Evolutionary conservation across 2,329 filamentous ascomycete species (phyloP).

Genomic region (Exophiala aquamarina): DNA sequence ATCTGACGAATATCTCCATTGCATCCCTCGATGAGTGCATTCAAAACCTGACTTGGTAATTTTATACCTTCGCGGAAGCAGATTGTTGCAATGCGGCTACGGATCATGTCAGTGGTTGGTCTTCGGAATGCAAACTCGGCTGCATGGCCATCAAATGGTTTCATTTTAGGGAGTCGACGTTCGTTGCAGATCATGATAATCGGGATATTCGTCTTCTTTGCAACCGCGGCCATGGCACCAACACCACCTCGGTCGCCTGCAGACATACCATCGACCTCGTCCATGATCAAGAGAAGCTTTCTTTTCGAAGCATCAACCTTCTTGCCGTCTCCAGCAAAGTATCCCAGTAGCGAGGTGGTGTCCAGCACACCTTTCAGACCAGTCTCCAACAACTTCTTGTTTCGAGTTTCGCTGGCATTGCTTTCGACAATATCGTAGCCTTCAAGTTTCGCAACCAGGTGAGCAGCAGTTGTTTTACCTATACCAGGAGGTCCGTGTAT

Average conservation of each 20-base stretch:
- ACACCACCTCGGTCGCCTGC: slow-evolving; percentile 94
- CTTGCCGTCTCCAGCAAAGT: slow-evolving; percentile 81
- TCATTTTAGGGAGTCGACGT: slow-evolving; percentile 91
- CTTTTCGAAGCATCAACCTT: slow-evolving; percentile 78
- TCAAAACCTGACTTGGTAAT: slow-evolving; percentile 77
- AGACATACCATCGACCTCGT: slow-evolving; percentile 98
- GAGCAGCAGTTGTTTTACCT: slow-evolving; percentile 95
- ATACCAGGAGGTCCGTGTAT: slow-evolving; percentile 94
- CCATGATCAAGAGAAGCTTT: slow-evolving; percentile 96
- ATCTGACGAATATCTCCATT: slow-evolving; percentile 96
- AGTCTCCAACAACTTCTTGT: slow-evolving; percentile 90
- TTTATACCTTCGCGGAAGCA: slow-evolving; percentile 89
- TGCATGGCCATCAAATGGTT: slow-evolving; percentile 85
- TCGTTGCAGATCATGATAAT: slow-evolving; percentile 99
- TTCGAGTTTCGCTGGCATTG: slow-evolving; percentile 92
- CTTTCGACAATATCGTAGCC: slow-evolving; percentile 92
- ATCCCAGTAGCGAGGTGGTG: slow-evolving; percentile 89
- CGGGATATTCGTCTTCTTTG: slow-evolving; percentile 91
- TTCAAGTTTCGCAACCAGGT: slow-evolving; percentile 87
- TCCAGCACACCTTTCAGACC: slow-evolving; percentile 88
- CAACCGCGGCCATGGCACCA: slow-evolving; percentile 87
- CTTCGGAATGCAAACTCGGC: slow-evolving; percentile 85
- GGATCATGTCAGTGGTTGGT: slow-evolving; percentile 86
- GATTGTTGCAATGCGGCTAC: slow-evolving; percentile 91
- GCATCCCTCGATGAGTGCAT: slow-evolving; percentile 91